Conservation (phyloP, 2,329 filamentous ascomycete genomes). For the Verticillium nonalfalfae region DNA sequence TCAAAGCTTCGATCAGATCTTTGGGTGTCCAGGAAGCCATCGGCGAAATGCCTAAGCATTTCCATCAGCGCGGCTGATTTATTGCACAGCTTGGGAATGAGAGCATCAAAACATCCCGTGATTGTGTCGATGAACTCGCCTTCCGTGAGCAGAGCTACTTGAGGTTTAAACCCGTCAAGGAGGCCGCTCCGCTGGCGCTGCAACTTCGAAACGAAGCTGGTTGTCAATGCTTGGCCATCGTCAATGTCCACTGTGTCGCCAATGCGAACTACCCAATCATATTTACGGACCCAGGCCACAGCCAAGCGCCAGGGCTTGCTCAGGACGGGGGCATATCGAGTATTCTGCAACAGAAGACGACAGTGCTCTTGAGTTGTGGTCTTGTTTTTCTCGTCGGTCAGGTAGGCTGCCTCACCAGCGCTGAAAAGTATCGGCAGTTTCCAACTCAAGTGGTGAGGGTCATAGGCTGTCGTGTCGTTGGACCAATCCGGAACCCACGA, state of each 20-base stretch:
- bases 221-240: neutral
- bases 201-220: neutral
- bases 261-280: neutral
- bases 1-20: neutral
- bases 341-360: neutral
- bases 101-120: neutral
- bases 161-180: neutral
- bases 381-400: neutral
- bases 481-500: constrained; percentile 14
- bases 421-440: constrained; percentile 1
- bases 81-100: neutral
- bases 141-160: neutral
- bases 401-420: neutral
- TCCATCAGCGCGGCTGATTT: neutral
- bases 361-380: neutral
- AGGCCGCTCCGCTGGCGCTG: neutral
- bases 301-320: neutral
- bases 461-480: constrained; percentile 1
- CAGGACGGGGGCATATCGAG: neutral
- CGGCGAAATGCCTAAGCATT: neutral
- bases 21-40: neutral
- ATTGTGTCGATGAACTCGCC: neutral
- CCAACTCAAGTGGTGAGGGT: neutral
- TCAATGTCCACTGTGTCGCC: neutral
- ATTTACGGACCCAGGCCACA: neutral